Evolutionary conservation across 129 eudicot species (phyloP).

Genomic region (Oenanthe sinensis): DNA sequence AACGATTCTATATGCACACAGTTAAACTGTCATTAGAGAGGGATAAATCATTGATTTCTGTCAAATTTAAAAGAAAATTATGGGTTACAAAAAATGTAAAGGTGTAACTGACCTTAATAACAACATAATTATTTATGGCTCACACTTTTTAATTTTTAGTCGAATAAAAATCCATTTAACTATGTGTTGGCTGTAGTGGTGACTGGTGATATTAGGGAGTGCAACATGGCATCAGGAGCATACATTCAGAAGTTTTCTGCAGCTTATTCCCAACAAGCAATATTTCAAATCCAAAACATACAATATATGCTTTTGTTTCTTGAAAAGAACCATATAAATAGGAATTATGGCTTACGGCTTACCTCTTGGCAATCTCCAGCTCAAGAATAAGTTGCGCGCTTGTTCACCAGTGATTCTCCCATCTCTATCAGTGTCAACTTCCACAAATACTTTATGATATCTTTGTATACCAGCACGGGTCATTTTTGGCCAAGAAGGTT

Average conservation of each 20-base stretch:
- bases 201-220: background rate
- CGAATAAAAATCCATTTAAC: background rate
- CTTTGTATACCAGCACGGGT: conserved; percentile 70
- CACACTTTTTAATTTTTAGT: background rate
- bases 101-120: background rate
- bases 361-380: conserved; percentile 99
- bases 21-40: background rate
- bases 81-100: background rate
- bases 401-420: conserved; percentile 87
- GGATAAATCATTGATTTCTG: background rate
- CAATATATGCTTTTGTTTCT: background rate
- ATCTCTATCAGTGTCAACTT: conserved; percentile 88
- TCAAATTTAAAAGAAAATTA: background rate
- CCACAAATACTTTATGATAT: conserved; percentile 83
- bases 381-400: conserved; percentile 77
- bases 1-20: background rate
- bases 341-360: conserved; percentile 25
- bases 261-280: background rate
- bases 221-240: background rate
- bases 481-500: conserved; percentile 90
- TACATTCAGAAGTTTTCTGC: no score
- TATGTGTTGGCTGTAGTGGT: no score
- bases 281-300: background rate
- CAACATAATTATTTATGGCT: no score
- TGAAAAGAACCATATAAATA: no score